Base-by-base conservation (phyloP, 192 early-diverging fungal species). In the Glomus cerebriforme region DNA sequence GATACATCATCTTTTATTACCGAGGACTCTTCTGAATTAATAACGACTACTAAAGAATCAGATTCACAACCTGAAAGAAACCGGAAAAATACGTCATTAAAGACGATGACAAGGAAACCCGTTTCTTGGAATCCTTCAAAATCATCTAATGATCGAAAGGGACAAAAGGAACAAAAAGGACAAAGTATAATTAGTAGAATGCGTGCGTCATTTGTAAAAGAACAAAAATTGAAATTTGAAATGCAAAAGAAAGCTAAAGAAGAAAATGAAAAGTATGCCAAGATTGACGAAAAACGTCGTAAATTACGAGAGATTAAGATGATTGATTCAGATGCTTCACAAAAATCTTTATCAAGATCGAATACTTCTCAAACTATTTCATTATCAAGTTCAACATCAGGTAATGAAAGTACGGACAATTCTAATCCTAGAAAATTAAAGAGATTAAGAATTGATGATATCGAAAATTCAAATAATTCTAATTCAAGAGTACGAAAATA, bases 401-500 rank as follows among this genome's bases (percentile, higher is more conserved):
- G 13, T 35, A 83, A 80, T 24, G 80, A 70, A 13, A 59, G 78
- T 49, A 62, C 73, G 15, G 86, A 84, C 0, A 65, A 84, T 3
- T 22, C 71, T 9, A 81, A 84, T 59, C 47, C 85, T 54, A 54
- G 47, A 54, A 19, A 54, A 6, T 15, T 15, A 13, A 54, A 54
- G 17, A 54, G 47, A 13, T 3, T 54, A 2, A 54, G 17, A 6
- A 63, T 83, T 1, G 81, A 84, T 59, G 68, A 81, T 8, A 77
- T 80, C 47, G 78, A 73, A 13, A 77, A 78, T 43, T 83, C 24
- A 81, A 72, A 83, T 83, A 24, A 80, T 77, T 27, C 31, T 78
- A 31, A 81, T 77, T 79, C 82, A 82, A 32, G 9, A 0, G 4
- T 64, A 3, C 27, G 15, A 31, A 26, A 64, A 29, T 31, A 4